A percentile compares a stretch with the other conserved stretches of the same genome.
These are phyloP conservation scores for Pyrrhoderma lamaoense DNA, from an alignment of 1,284 basidiomycete genomes.

Conservation along the genomic window DNA sequence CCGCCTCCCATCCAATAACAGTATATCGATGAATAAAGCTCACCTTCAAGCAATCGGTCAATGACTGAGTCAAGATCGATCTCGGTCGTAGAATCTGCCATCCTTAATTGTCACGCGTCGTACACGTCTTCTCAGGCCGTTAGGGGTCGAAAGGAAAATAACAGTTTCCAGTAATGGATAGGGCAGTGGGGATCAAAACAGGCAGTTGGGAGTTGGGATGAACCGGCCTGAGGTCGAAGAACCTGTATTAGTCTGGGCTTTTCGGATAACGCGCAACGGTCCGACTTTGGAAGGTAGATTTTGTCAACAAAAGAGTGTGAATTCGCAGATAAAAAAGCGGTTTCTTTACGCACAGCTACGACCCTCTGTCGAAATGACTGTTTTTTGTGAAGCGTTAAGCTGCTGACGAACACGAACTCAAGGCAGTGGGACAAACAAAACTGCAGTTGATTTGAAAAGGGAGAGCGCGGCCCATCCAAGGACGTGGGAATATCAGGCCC, in stretches of 20 bases:
- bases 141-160: not conserved
- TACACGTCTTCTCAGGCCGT: conserved; percentile 1
- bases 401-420: not conserved
- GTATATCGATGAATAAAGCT: conserved; percentile 30
- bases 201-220: no score
- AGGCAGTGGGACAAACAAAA: conserved; percentile 9
- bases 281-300: conserved; percentile 9
- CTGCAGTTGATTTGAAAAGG: conserved; percentile 15
- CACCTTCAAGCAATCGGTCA: conserved; percentile 93
- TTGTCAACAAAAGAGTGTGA: not conserved
- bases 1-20: no score
- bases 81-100: conserved; percentile 69
- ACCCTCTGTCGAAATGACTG: not conserved
- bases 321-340: not conserved
- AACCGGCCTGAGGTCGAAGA: conserved; percentile 2
- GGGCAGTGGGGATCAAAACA: no score
- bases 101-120: conserved; percentile 22
- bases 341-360: not conserved
- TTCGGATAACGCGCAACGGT: conserved; percentile 16
- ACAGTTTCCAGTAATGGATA: no score
- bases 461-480: not conserved
- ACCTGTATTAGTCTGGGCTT: conserved; percentile 6
- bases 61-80: conserved; percentile 98
- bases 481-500: conserved; percentile 5
- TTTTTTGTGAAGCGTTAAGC: conserved; percentile 4